Base-by-base conservation (phyloP, 768 basidiomycete genomes). In the Tremella fuciformis region DNA sequence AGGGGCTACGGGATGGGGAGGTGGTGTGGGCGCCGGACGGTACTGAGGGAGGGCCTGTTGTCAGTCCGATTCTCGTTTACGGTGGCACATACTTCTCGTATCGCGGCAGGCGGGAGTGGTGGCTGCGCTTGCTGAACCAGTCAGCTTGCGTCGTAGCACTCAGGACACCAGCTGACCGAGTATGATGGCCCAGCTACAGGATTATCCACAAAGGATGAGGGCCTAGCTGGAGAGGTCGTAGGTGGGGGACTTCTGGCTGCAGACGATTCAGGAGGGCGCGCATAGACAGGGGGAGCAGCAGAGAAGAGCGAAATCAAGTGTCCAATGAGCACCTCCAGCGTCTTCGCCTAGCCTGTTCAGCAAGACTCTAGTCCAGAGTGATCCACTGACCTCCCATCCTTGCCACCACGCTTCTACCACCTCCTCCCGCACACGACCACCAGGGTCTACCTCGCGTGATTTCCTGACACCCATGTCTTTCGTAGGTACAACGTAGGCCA, bases 401-500 rank as follows among this genome's bases (percentile, higher is more conserved):
- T 84, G 81, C 55, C 82, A 79, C 96, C 96, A 97, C 57, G 85
- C 80, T 46, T 81, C 82, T 48, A 88, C 71, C 84, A 90, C 62
- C 82, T 80, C 19, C 88, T 68, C 93, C 71, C 87, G 90, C 54
- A 88, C 82, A 42, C 67, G 61, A 2, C 76, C 76, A 6, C 70
- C 64, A 7, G 74, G 74, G 44, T 97, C 91, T 67, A 97, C 82
- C 70, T 83, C 81, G 46, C 80, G 83, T 19, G 86, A 84, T 11
- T 89, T 82, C 65, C 86, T 85, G 67, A 99, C 84, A 59, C 92
- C 85, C 86, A 99, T 91, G 70, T 89, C 86, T 53, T 80, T 83
- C 1, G 91, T 96, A 34, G 96, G 94, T 13, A 91, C 88, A 65
- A 99, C 92, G 79, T 91, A 97, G 19, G 82, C 82, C 69, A 98